Base-by-base conservation (phyloP, 1,284 basidiomycete genomes). In the Microbotryum silenes-acaulis region DNA sequence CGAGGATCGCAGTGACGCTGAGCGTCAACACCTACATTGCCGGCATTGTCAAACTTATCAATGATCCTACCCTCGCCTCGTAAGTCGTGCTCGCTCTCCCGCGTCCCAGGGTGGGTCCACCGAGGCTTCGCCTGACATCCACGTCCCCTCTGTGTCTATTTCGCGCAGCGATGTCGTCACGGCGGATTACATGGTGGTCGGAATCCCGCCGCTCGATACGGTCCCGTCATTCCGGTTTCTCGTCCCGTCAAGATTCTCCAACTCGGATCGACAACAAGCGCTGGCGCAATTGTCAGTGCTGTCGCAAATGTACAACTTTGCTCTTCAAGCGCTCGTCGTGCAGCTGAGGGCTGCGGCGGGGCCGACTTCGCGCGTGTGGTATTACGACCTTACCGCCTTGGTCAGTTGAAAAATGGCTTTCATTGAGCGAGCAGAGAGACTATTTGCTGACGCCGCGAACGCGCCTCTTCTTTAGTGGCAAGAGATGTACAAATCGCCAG, bases 181-280 rank as follows among this genome's bases (percentile, higher is more conserved):
- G 16, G 20, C 25, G 21, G 67, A 68, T 48, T 64, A 21, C 27
- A 44, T 68, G 47, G 18, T 68, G 23, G 67, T 62, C 46, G 67
- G 67, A 8, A 64, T 68, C 23, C 67, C 67, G 3, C 55, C 57
- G 3, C 52, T 68, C 29, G 67, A 68, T 37, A 47, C 64, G 20
- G 60, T 66, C 14, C 67, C 67, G 9, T 54, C 58, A 6, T 51
- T 58, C 33, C n/a, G 20, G 2, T 37, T 49, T 33, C 60, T 58
- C 20, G 49, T 64, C 18, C 52, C 64, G 20, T 58, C 56, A 2
- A 23, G 42, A 9, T 54, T 52, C 23, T 58, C 53, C 33, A 25
- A 42, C 7, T n/a, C 16, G 6, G 27, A 57, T 27, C 51, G 51
- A 9, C 10, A 42, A 4, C 54, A 58, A 4, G 60, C 61, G 3